A percentile compares a stretch with the other conserved stretches of the same genome.
Conservation (phyloP, 306 rosid genomes). For the Quercus mongolica region DNA sequence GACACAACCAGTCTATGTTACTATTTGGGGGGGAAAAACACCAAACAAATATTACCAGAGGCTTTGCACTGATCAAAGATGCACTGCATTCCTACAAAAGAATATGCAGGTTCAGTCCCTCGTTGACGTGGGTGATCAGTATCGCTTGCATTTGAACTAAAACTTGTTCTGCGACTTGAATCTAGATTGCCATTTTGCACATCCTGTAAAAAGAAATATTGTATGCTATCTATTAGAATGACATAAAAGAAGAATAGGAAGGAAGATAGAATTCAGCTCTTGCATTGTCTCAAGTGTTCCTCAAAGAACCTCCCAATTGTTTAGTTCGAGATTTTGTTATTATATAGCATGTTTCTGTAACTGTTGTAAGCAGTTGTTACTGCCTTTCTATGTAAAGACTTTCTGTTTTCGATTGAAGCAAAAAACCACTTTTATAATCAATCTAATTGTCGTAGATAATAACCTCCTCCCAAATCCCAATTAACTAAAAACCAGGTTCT, state of each 20-base stretch:
- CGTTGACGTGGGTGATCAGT: constrained; percentile 49
- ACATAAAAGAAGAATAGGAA: neutral
- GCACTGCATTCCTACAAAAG: constrained; percentile 97
- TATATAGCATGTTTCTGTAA: neutral
- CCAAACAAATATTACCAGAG: constrained; percentile 49
- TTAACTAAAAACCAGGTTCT: neutral
- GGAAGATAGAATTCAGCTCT: neutral
- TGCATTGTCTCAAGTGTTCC: neutral
- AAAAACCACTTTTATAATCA: neutral
- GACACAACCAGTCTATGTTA: constrained; percentile 9
- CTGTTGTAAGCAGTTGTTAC: neutral
- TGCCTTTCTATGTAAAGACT: neutral
- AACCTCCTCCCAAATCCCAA: too few relatives aligned
- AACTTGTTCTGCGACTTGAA: constrained; percentile 72
- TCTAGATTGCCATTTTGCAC: constrained; percentile 52
- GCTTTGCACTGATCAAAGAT: constrained; percentile 91
- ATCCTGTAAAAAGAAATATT: constrained; percentile 44
- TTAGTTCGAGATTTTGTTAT: neutral
- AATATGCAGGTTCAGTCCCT: constrained; percentile 74
- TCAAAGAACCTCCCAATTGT: neutral
- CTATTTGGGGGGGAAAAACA: neutral
- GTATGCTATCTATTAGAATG: neutral
- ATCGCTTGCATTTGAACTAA: constrained; percentile 74
- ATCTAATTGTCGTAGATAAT: neutral
- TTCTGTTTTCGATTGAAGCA: neutral